Evolutionary conservation across 305 asterid species (phyloP).

Genomic region (Fraxinus ornus): DNA sequence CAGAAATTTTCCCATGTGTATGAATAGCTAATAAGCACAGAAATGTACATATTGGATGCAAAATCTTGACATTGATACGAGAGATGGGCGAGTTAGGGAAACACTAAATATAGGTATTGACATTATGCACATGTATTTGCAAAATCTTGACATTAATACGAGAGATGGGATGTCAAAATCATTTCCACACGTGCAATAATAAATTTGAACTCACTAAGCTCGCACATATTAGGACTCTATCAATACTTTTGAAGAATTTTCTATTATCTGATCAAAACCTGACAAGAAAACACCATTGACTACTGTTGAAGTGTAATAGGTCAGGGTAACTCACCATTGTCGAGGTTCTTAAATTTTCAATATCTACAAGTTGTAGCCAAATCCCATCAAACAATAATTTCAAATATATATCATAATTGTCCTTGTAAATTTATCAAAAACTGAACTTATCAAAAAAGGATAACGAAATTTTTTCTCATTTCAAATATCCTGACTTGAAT

Average conservation of each 20-base stretch:
- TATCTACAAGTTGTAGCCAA: background rate
- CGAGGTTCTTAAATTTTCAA: background rate
- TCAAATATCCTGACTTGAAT: background rate
- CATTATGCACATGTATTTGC: background rate
- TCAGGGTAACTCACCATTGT: background rate
- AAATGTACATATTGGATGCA: too few species aligned
- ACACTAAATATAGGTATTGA: background rate
- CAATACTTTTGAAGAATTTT: too few species aligned
- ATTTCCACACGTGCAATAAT: background rate
- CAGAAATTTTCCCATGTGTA: too few species aligned
- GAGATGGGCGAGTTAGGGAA: background rate
- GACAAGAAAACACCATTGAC: background rate
- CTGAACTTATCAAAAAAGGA: background rate
- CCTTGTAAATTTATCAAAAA: background rate
- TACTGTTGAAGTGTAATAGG: background rate
- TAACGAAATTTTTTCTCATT: background rate
- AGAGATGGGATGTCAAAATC: background rate
- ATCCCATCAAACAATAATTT: background rate
- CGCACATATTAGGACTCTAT: background rate
- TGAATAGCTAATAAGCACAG: too few species aligned
- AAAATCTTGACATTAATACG: too few species aligned
- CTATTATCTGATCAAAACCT: background rate
- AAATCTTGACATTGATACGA: too few species aligned
- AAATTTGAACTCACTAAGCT: background rate
- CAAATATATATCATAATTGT: background rate